Evolutionary conservation across 2,329 filamentous ascomycete genomes (phyloP), one percentile per base, ranked within the genome.

Genomic region (Knufia petricola): DNA sequence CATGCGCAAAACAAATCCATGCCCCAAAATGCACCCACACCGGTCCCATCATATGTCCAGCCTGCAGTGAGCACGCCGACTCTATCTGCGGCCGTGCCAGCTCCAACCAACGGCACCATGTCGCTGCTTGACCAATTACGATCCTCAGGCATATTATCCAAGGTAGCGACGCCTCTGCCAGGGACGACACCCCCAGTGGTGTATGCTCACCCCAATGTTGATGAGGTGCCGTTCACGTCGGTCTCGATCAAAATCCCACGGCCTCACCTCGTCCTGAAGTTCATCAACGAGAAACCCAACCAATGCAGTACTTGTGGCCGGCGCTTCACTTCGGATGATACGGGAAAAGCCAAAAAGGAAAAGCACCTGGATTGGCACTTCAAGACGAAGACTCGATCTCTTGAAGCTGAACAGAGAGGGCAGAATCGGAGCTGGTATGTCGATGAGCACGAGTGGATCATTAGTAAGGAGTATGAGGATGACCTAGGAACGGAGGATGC

Each of bases 331-430:
- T 78, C 78, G 3, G 85, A 86, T 42, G 79, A 82, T 10, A 81
- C 85, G 55, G 90, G 90, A 10, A 85, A 81, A 59, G 82, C 83
- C 62, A 85, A 85, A 71, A 96, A 96, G 70, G 86, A 83, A 20
- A 81, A 84, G 2, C 92, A 98, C 63, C 82, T 98, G 73, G 92
- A 98, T 67, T 98, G 92, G 92, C 92, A 98, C 66, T 98, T 98
- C 69, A 82, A 84, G 49, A 89, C 90, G 20, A 90, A 95, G 61
- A 85, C 89, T 60, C 83, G 88, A 39, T 87, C 94, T 67, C 81
- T 82, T 2, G 90, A 96, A 58, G 83, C 85, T 12, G 82, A 87
- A 61, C 90, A 87, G 63, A 79, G 87, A 52, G 88, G 86, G 26
- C 85, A 94, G 59, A 89, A 94, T 61, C 82, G 92, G 28, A 94